phyloP scores from a whole-genome alignment of 208 protist species.

The Spironucleus salmonicida region DNA sequence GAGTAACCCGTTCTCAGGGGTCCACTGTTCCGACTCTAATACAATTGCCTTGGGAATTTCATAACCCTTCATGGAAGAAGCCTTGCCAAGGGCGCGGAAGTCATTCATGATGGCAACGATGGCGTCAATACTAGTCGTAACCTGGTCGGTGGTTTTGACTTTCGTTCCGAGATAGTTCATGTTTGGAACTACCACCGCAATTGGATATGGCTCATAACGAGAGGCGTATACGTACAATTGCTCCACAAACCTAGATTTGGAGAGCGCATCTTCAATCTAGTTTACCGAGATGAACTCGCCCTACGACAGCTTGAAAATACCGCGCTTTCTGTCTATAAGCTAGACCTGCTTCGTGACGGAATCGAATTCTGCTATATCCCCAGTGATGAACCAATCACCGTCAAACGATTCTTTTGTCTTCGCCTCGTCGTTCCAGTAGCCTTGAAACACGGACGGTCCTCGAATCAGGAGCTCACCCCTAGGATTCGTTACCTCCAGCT shows the following conservation, averaged over 20 bases:
- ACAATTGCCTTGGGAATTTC: constrained; percentile 23
- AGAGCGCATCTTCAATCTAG: constrained; percentile 20
- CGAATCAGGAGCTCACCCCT: constrained; percentile 37
- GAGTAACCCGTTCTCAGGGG: constrained; percentile 6
- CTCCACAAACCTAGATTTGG: background rate
- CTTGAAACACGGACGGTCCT: constrained; percentile 39
- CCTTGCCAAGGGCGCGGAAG: background rate
- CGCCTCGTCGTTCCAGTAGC: constrained; percentile 38
- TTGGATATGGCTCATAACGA: constrained; percentile 8
- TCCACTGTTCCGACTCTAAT: constrained; percentile 20
- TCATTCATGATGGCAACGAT: constrained; percentile 2
- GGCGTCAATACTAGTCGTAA: background rate
- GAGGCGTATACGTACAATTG: constrained; percentile 19
- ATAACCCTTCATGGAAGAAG: background rate
- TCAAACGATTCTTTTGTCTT: constrained; percentile 9
- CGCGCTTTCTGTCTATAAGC: constrained; percentile 32
- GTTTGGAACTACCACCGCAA: constrained; percentile 27
- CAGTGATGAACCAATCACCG: constrained; percentile 15
- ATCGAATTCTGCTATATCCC: constrained; percentile 16
- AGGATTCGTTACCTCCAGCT: background rate
- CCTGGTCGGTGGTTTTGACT: background rate
- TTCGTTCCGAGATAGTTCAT: background rate
- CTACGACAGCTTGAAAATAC: constrained; percentile 38
- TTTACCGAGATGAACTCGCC: constrained; percentile 34
- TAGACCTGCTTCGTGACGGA: background rate